Conservation (phyloP, 2,329 filamentous ascomycete genomes). For the Dactylella cylindrospora region DNA sequence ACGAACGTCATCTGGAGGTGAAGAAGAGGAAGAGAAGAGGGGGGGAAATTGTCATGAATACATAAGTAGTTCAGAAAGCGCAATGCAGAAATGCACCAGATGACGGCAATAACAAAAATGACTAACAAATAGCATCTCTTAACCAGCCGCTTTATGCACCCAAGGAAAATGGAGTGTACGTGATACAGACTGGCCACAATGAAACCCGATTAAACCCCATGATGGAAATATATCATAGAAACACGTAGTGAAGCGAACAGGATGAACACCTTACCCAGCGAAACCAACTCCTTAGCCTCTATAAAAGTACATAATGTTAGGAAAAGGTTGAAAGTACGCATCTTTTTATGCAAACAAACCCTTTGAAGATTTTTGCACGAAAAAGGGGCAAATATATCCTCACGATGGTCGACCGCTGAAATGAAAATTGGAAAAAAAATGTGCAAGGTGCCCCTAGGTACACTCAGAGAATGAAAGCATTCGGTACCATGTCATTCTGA, state of each 20-base stretch:
- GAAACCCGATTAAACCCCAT: no score
- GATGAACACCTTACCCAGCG: conserved; percentile 40
- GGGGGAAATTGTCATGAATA: background rate
- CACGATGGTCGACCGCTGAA: conserved; percentile 14
- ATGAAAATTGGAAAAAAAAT: background rate
- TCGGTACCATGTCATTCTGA: conserved; percentile 33
- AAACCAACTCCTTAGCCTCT: conserved; percentile 44
- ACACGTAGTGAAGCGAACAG: no score
- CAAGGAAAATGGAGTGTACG: no score
- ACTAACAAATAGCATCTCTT: no score
- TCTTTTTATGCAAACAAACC: conserved; percentile 21
- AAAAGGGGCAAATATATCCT: conserved; percentile 1
- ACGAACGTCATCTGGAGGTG: no score
- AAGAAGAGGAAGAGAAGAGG: background rate
- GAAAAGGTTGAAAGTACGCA: conserved; percentile 35
- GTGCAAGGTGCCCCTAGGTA: background rate
- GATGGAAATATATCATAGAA: no score
- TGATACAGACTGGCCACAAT: no score
- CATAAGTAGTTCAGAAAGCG: no score
- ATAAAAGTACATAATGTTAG: conserved; percentile 42
- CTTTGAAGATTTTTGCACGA: conserved; percentile 21
- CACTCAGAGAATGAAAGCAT: conserved; percentile 33
- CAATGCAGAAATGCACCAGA: no score
- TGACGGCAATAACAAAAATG: no score
- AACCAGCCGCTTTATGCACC: no score